These are phyloP conservation scores for Linderniella brevidens DNA, from an alignment of 257 asterid species.

Conservation along the genomic window DNA sequence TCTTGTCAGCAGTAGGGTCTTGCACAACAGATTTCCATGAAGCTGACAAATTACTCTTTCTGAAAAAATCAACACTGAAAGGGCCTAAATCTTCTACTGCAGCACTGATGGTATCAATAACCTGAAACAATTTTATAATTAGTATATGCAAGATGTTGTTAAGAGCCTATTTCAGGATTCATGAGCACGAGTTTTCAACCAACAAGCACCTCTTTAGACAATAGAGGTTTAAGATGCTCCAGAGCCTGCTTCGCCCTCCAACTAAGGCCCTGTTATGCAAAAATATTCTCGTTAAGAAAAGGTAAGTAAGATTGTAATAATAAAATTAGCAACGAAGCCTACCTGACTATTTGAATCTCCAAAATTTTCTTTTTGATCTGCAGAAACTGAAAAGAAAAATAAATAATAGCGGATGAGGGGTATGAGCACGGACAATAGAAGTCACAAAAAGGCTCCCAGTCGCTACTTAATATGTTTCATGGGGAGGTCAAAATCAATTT, in stretches of 20 bases:
- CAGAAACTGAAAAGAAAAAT: conserved; percentile 7
- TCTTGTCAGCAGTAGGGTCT: conserved; percentile 20
- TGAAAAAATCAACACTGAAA: conserved; percentile 47
- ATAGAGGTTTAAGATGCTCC: conserved; percentile 47
- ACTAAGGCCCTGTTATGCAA: conserved; percentile 27
- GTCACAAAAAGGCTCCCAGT: no score
- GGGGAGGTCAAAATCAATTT: no score
- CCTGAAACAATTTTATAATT: conserved; percentile 26
- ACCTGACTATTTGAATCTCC: conserved; percentile 32
- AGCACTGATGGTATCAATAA: conserved; percentile 50
- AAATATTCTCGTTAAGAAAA: background rate
- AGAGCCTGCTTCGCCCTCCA: conserved; percentile 67
- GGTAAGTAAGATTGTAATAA: conserved; percentile 8
- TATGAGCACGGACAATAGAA: conserved; percentile 3
- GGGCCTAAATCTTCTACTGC: conserved; percentile 62
- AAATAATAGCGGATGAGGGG: no score
- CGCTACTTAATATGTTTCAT: no score
- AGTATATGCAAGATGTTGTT: conserved; percentile 4
- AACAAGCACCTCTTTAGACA: conserved; percentile 43
- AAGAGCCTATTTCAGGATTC: background rate
- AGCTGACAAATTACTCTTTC: conserved; percentile 49
- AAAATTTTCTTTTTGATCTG: conserved; percentile 29
- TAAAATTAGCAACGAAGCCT: conserved; percentile 12
- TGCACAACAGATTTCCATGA: conserved; percentile 54
- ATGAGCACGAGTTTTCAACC: background rate